These are phyloP conservation scores for Fonsecaea monophora DNA, from an alignment of 2,329 filamentous ascomycete species.

Conservation along the genomic window DNA sequence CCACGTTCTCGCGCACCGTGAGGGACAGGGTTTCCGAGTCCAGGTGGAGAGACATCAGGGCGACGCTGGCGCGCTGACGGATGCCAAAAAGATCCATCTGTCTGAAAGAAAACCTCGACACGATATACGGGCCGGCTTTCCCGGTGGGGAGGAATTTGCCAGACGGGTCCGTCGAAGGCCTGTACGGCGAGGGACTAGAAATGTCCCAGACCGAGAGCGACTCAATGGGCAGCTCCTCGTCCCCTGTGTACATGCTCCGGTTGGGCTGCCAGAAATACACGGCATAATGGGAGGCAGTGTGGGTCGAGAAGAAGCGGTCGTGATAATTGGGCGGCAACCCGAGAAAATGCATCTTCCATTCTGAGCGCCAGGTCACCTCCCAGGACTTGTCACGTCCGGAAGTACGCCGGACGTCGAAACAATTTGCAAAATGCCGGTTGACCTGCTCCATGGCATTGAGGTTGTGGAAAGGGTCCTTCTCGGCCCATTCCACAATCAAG, in stretches of 20 bases:
- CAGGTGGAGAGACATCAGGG: constrained; percentile 59
- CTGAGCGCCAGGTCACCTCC: constrained; percentile 58
- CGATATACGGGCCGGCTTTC: constrained; percentile 51
- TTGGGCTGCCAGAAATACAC: constrained; percentile 69
- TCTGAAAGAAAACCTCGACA: constrained; percentile 58
- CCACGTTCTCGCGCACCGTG: constrained; percentile 64
- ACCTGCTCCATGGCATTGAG: constrained; percentile 60
- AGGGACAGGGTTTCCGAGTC: constrained; percentile 56
- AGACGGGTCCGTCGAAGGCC: constrained; percentile 59
- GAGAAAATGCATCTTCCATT: constrained; percentile 67
- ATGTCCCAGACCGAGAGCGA: constrained; percentile 67
- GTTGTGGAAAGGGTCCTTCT: constrained; percentile 59
- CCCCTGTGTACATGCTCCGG: constrained; percentile 59
- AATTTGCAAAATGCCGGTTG: constrained; percentile 66
- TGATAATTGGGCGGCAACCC: constrained; percentile 62
- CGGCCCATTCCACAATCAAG: constrained; percentile 71
- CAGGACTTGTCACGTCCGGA: constrained; percentile 13
- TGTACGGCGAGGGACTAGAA: constrained; percentile 56
- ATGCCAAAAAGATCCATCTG: constrained; percentile 62
- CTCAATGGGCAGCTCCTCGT: constrained; percentile 64
- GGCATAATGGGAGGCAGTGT: constrained; percentile 66
- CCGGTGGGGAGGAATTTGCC: constrained; percentile 48
- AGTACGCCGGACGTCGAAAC: constrained; percentile 57
- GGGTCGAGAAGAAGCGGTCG: constrained; percentile 68
- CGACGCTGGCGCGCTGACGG: constrained; percentile 60